phyloP scores from a whole-genome alignment of 2,329 filamentous ascomycete genomes.

The Onygenales sp. region DNA sequence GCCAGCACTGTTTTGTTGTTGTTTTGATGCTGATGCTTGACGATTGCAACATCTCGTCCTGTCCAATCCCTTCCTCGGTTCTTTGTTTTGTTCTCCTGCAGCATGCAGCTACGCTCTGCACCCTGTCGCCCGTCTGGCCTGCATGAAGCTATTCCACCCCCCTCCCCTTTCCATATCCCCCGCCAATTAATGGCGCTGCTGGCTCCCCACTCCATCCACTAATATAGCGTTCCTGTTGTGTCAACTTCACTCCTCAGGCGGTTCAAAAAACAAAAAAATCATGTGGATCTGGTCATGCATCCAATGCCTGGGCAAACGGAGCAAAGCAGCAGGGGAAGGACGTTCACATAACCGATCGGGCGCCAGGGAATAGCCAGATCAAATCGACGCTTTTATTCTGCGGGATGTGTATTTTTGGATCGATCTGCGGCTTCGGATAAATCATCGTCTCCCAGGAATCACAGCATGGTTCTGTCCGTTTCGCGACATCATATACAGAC shows the following conservation, averaged over 20 bases:
- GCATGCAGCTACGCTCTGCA: slow-evolving; percentile 1
- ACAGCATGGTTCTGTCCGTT: background rate
- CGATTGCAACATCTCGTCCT: background rate
- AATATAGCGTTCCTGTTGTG: background rate
- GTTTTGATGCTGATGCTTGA: background rate
- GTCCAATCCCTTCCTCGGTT: slow-evolving; percentile 4
- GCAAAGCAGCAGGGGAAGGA: background rate
- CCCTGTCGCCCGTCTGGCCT: background rate
- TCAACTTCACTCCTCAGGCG: background rate
- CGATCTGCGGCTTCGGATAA: background rate
- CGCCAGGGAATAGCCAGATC: background rate
- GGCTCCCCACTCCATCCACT: slow-evolving; percentile 1
- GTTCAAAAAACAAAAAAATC: background rate
- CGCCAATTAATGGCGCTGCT: slow-evolving; percentile 1
- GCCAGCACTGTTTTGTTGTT: background rate
- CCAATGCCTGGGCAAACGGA: background rate
- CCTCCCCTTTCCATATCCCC: background rate
- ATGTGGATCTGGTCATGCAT: background rate
- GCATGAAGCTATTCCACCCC: slow-evolving; percentile 5
- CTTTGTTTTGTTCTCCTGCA: slow-evolving; percentile 7
- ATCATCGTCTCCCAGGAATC: background rate
- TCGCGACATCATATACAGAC: background rate
- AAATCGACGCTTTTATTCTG: background rate
- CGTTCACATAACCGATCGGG: background rate
- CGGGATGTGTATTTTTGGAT: background rate